Evolutionary conservation across 345 rosid species (phyloP).

Genomic region (Limnanthes douglasii): DNA sequence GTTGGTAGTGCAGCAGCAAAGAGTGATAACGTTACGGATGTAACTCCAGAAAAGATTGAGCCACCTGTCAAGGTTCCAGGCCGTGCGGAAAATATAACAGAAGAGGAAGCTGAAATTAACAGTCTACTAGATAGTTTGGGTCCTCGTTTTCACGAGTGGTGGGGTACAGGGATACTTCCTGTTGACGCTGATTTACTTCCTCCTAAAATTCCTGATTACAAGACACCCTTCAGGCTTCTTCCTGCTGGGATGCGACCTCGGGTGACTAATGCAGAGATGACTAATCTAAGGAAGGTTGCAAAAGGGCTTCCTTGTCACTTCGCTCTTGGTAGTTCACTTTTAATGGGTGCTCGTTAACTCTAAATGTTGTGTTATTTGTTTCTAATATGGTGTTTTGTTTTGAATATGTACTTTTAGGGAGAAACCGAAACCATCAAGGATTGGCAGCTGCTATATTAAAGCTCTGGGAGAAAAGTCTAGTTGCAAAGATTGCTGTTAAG

Average conservation of each 20-base stretch:
- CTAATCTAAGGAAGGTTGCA: constrained; percentile 75
- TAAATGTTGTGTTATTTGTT: constrained; percentile 7
- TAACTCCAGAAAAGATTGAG: constrained; percentile 22
- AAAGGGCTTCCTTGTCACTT: constrained; percentile 92
- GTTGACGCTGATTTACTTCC: constrained; percentile 95
- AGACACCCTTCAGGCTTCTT: constrained; percentile 95
- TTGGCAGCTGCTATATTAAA: constrained; percentile 73
- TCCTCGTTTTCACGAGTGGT: constrained; percentile 87
- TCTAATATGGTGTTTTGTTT: constrained; percentile 5
- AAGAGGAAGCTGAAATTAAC: constrained; percentile 74
- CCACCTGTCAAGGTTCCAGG: constrained; percentile 16
- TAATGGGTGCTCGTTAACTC: no score
- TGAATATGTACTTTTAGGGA: constrained; percentile 37
- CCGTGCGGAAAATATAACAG: constrained; percentile 31
- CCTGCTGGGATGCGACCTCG: constrained; percentile 88
- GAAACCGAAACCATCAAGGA: constrained; percentile 96
- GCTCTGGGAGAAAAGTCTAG: constrained; percentile 89
- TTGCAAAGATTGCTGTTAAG: constrained; percentile 85
- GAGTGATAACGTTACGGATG: constrained; percentile 15
- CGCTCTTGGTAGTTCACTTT: constrained; percentile 64
- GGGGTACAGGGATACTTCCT: constrained; percentile 98
- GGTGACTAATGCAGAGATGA: constrained; percentile 94
- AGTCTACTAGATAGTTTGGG: constrained; percentile 74
- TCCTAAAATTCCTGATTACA: constrained; percentile 60
- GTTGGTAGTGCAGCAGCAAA: constrained; percentile 15